These are phyloP conservation scores for Phycomyces blakesleeanus DNA, from an alignment of 192 early-diverging fungal genomes.

Conservation along the genomic window DNA sequence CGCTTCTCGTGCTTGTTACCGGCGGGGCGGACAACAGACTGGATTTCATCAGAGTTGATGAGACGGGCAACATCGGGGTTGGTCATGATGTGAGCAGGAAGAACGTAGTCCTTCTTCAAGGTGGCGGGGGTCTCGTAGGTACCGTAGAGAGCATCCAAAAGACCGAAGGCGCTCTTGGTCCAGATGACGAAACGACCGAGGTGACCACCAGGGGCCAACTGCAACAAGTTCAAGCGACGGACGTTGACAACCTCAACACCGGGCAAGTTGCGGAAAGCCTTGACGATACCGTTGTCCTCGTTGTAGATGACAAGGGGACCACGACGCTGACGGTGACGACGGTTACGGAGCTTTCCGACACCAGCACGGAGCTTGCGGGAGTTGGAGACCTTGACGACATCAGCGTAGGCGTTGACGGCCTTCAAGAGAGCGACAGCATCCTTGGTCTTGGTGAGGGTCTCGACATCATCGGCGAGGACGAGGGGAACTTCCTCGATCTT, in stretches of 20 bases:
- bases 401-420: conserved; percentile 89
- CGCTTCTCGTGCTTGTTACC: conserved; percentile 78
- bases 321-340: conserved; percentile 93
- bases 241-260: conserved; percentile 96
- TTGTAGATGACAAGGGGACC: conserved; percentile 97
- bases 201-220: conserved; percentile 98
- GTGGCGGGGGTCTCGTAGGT: conserved; percentile 71
- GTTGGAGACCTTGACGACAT: conserved; percentile 93
- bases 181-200: conserved; percentile 99
- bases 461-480: conserved; percentile 76
- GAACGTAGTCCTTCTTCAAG: conserved; percentile 86
- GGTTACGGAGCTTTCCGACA: conserved; percentile 96
- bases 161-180: conserved; percentile 90
- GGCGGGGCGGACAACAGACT: conserved; percentile 86
- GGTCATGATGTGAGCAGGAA: conserved; percentile 83
- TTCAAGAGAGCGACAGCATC: conserved; percentile 89
- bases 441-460: conserved; percentile 91
- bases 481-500: conserved; percentile 94
- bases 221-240: conserved; percentile 91
- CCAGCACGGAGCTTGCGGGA: conserved; percentile 97
- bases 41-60: conserved; percentile 96
- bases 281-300: conserved; percentile 92
- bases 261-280: conserved; percentile 98
- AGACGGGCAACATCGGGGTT: conserved; percentile 94
- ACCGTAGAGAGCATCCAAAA: conserved; percentile 93